Evolutionary conservation across 345 rosid genomes (phyloP).

Genomic region (Salix koriyanagi): DNA sequence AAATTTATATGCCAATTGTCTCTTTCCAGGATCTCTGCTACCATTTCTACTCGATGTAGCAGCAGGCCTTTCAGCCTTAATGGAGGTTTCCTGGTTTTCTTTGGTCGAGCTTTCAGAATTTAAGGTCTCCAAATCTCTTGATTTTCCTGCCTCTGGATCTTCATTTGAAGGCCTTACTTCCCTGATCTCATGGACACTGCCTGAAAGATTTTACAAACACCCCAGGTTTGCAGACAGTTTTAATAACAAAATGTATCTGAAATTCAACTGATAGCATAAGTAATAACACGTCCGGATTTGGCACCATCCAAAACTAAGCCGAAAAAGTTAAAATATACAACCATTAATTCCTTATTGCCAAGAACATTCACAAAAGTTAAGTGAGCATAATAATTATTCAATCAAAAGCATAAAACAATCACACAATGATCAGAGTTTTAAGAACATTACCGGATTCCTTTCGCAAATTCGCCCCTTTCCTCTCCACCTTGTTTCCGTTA

Average conservation of each 20-base stretch:
- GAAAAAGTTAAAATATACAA: background rate
- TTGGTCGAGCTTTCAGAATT: slow-evolving; percentile 14
- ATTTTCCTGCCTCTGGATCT: slow-evolving; percentile 27
- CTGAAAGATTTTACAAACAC: slow-evolving; percentile 30
- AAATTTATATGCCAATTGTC: slow-evolving; percentile 14
- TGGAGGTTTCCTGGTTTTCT: slow-evolving; percentile 21
- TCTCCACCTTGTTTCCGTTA: slow-evolving; percentile 13
- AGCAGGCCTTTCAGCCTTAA: slow-evolving; percentile 7
- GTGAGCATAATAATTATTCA: background rate
- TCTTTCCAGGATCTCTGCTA: slow-evolving; percentile 19
- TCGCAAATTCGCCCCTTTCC: slow-evolving; percentile 3
- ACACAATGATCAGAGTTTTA: background rate
- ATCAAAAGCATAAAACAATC: background rate
- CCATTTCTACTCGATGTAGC: slow-evolving; percentile 29
- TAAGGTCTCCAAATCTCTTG: slow-evolving; percentile 3
- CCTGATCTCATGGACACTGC: slow-evolving; percentile 37
- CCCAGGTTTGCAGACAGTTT: background rate
- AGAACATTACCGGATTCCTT: slow-evolving; percentile 41
- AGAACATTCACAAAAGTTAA: background rate
- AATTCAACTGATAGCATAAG: background rate
- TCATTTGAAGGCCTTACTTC: slow-evolving; percentile 21
- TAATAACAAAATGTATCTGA: background rate
- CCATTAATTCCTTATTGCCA: background rate
- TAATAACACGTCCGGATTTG: background rate
- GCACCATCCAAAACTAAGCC: background rate